phyloP scores from a whole-genome alignment of 1,284 basidiomycete species.

The Amylostereum chailletii region DNA sequence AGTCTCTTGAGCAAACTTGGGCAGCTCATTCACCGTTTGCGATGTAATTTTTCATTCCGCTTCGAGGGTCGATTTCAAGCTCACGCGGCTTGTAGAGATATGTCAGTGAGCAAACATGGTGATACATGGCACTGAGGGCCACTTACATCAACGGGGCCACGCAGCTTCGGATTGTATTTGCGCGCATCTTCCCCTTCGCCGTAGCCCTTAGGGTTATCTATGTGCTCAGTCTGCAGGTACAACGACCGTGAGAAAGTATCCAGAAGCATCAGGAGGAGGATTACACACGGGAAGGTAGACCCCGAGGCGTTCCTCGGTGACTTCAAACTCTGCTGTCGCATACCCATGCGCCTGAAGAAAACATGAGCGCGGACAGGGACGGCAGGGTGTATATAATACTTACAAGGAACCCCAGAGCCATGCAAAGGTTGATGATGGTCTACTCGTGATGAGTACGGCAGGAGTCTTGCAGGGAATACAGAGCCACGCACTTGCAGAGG shows the following conservation, averaged over 20 bases:
- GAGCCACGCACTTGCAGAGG: constrained; percentile 43
- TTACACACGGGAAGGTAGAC: constrained; percentile 70
- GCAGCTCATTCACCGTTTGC: constrained; percentile 53
- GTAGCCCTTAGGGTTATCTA: constrained; percentile 83
- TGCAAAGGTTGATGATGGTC: constrained; percentile 83
- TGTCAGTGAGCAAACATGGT: background rate
- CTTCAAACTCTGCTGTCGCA: constrained; percentile 82
- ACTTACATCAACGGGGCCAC: constrained; percentile 33
- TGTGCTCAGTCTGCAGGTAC: constrained; percentile 66
- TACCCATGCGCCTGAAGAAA: constrained; percentile 68
- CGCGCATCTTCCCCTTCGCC: constrained; percentile 81
- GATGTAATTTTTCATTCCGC: constrained; percentile 97
- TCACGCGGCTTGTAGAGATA: constrained; percentile 54
- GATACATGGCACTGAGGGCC: background rate
- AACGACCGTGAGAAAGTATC: constrained; percentile 2
- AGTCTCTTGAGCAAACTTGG: background rate
- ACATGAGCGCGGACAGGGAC: background rate
- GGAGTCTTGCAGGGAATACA: constrained; percentile 1
- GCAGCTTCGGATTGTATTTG: constrained; percentile 63
- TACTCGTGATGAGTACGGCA: constrained; percentile 20
- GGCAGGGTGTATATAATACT: constrained; percentile 11
- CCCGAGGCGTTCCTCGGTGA: constrained; percentile 81
- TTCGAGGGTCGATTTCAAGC: constrained; percentile 77
- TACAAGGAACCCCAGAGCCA: constrained; percentile 83
- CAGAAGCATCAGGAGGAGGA: background rate